A percentile compares a stretch with the other conserved stretches of the same genome.
Evolutionary conservation across 164 flowering plant species (phyloP).

Genomic region (Stephania cephalantha): DNA sequence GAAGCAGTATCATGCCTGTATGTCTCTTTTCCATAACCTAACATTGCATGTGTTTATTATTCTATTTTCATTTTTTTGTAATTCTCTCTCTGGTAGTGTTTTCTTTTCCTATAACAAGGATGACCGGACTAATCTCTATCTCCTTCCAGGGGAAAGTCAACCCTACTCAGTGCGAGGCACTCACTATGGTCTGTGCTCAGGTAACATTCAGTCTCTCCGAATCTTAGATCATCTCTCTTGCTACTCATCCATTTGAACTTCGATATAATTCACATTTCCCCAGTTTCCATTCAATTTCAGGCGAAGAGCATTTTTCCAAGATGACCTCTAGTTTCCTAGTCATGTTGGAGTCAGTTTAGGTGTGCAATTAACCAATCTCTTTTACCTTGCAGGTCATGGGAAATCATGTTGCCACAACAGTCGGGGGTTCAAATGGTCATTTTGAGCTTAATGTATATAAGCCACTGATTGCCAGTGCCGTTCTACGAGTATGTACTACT

Average conservation of each 20-base stretch:
- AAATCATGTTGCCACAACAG: slow-evolving; percentile 85
- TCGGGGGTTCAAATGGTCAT: slow-evolving; percentile 97
- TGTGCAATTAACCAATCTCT: slow-evolving; percentile 2
- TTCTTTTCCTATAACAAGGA: not conserved
- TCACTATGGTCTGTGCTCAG: slow-evolving; percentile 99
- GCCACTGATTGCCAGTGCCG: slow-evolving; percentile 87
- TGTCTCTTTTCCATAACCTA: slow-evolving; percentile 14
- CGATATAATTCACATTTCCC: not conserved
- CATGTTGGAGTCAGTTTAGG: not conserved
- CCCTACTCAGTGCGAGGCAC: slow-evolving; percentile 98
- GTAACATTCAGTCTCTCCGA: slow-evolving; percentile 29
- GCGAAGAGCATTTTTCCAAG: not conserved
- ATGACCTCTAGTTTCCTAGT: not conserved
- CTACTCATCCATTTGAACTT: not conserved
- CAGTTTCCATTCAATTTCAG: not conserved
- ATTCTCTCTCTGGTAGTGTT: not conserved
- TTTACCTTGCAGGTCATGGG: slow-evolving; percentile 74
- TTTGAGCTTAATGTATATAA: slow-evolving; percentile 95
- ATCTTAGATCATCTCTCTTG: not conserved
- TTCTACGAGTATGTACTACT: slow-evolving; percentile 59
- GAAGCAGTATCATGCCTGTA: slow-evolving; percentile 99
- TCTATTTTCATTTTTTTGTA: not conserved
- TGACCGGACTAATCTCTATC: slow-evolving; percentile 4
- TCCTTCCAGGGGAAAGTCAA: slow-evolving; percentile 89
- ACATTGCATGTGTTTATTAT: not conserved